Percentiles rank a stretch among this genome's conserved stretches.
phyloP scores from a whole-genome alignment of 1,284 basidiomycete species.

The Golubevia pallescens region DNA sequence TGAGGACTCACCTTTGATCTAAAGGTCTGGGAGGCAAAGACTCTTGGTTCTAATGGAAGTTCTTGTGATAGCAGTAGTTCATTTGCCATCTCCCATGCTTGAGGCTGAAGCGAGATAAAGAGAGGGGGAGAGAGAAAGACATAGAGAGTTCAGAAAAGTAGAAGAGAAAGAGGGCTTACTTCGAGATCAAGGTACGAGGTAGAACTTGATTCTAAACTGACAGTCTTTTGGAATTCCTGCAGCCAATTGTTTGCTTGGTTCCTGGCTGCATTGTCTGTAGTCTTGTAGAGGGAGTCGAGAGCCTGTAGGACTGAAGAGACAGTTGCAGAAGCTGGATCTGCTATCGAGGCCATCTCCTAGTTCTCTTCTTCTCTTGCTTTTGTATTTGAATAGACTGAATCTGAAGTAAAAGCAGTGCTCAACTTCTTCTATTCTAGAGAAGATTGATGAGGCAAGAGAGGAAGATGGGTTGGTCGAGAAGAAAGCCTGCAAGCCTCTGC shows the following conservation, averaged over 20 bases:
- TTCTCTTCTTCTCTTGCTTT: background rate
- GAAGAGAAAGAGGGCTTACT: background rate
- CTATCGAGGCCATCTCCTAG: background rate
- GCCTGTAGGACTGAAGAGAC: conserved; percentile 51
- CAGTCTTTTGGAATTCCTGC: conserved; percentile 52
- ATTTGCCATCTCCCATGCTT: conserved; percentile 62
- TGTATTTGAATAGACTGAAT: background rate
- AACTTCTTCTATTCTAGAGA: no score
- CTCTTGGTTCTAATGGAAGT: conserved; percentile 49
- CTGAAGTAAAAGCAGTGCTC: background rate
- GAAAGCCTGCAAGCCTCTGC: no score
- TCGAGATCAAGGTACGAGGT: background rate
- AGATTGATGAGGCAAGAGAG: no score
- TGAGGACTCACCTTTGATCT: conserved; percentile 29
- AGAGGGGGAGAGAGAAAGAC: background rate
- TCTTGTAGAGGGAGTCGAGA: conserved; percentile 53
- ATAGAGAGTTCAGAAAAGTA: background rate
- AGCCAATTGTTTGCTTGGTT: conserved; percentile 51
- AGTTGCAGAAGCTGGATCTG: conserved; percentile 14
- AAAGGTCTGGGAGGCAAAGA: conserved; percentile 61
- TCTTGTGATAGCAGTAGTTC: conserved; percentile 52
- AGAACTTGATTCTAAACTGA: background rate
- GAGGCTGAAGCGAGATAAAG: conserved; percentile 21
- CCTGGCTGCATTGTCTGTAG: conserved; percentile 49
- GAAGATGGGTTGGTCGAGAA: no score